Evolutionary conservation across 495 filamentous ascomycete species (phyloP).

Genomic region (Xylaria telfairii): DNA sequence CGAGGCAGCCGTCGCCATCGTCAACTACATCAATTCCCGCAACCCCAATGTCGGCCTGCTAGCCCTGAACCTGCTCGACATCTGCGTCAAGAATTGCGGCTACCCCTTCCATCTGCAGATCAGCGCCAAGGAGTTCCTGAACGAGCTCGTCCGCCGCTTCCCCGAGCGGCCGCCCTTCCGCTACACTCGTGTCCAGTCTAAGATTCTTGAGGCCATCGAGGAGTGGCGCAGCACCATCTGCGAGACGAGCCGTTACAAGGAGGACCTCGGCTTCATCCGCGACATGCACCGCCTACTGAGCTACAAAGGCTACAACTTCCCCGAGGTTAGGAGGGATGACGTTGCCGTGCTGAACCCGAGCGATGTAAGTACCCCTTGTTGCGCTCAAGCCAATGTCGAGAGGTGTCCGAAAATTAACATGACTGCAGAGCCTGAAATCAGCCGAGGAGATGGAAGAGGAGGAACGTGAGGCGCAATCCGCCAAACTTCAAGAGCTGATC

Average conservation of each 20-base stretch:
- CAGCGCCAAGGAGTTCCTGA: constrained; percentile 97
- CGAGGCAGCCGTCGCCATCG: constrained; percentile 93
- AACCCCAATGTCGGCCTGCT: constrained; percentile 94
- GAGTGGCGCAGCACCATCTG: constrained; percentile 99
- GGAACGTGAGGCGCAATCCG: constrained; percentile 90
- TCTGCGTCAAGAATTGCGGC: constrained; percentile 99
- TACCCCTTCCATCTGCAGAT: constrained; percentile 99
- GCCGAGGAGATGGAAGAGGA: constrained; percentile 99
- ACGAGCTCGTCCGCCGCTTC: constrained; percentile 95
- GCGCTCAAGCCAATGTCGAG: not conserved
- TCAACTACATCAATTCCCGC: constrained; percentile 92
- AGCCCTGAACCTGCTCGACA: constrained; percentile 91
- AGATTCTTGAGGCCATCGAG: constrained; percentile 95
- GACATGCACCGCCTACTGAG: constrained; percentile 97
- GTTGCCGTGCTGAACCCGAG: constrained; percentile 96
- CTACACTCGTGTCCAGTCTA: constrained; percentile 83
- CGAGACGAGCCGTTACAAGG: constrained; percentile 95
- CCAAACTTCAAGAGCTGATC: constrained; percentile 96
- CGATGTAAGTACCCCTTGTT: constrained; percentile 70
- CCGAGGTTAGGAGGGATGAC: constrained; percentile 89
- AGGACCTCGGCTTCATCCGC: constrained; percentile 92
- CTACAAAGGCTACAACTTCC: constrained; percentile 96
- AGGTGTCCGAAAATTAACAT: not conserved
- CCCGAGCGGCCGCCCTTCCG: constrained; percentile 91
- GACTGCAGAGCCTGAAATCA: constrained; percentile 81